Conservation (phyloP, 2,329 filamentous ascomycete genomes). For the Alternaria ventricosa region DNA sequence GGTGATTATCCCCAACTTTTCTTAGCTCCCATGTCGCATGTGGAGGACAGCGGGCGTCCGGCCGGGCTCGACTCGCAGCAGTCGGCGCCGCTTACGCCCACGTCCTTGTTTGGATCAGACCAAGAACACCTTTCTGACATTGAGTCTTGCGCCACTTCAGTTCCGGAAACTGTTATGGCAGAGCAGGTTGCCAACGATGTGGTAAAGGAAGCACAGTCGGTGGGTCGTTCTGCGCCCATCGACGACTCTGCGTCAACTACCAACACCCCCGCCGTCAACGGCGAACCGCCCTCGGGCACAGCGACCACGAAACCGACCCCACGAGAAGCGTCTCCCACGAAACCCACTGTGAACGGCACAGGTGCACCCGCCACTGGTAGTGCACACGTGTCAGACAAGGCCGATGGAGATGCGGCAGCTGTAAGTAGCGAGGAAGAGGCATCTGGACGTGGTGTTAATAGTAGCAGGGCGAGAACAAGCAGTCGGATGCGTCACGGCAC, state of each 20-base stretch:
- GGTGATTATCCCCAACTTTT: constrained; percentile 46
- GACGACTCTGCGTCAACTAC: constrained; percentile 69
- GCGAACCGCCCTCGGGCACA: constrained; percentile 49
- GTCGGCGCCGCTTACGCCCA: constrained; percentile 23
- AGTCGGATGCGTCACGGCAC: constrained; percentile 13
- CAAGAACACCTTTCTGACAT: constrained; percentile 43
- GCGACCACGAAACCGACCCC: constrained; percentile 38
- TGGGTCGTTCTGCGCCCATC: constrained; percentile 68
- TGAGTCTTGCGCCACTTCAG: constrained; percentile 46
- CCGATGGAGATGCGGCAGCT: constrained; percentile 17
- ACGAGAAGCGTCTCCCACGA: constrained; percentile 48
- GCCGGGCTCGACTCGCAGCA: constrained; percentile 25
- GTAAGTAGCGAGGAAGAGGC: constrained; percentile 27
- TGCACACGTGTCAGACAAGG: constrained; percentile 25
- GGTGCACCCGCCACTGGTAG: constrained; percentile 23
- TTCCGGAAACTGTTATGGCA: constrained; percentile 72
- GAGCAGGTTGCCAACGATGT: constrained; percentile 73
- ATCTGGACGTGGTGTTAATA: constrained; percentile 21
- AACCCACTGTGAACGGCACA: constrained; percentile 31
- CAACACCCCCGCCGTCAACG: constrained; percentile 61
- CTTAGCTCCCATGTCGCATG: constrained; percentile 26
- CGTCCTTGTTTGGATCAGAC: constrained; percentile 29
- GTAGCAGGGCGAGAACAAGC: constrained; percentile 21
- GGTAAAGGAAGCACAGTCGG: constrained; percentile 74
- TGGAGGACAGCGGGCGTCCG: constrained; percentile 30